Evolutionary conservation across 1,284 basidiomycete species (phyloP).

Genomic region (Microbotryomycetes sp.): DNA sequence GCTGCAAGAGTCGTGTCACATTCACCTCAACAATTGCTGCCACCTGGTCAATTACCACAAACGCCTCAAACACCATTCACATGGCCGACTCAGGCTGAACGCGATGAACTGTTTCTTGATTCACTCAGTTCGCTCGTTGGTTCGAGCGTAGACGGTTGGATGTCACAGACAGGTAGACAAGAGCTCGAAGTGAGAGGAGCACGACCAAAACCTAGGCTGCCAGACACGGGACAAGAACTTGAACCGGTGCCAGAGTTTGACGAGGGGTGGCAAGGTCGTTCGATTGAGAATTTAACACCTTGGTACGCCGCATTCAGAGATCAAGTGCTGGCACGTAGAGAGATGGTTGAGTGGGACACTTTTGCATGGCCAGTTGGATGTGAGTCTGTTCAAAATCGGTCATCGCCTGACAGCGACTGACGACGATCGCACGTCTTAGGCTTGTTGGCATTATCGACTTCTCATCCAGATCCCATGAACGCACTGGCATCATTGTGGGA

Average conservation of each 20-base stretch:
- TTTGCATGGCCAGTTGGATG: constrained; percentile 24
- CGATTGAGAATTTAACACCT: constrained; percentile 12
- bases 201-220: neutral
- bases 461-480: constrained; percentile 38
- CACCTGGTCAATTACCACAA: neutral
- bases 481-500: constrained; percentile 38
- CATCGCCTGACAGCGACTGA: neutral
- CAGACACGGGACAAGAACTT: neutral
- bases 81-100: constrained; percentile 9
- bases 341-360: constrained; percentile 24
- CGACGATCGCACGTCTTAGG: constrained; percentile 7
- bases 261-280: constrained; percentile 15
- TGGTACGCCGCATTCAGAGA: constrained; percentile 20
- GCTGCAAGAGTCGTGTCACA: neutral
- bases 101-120: constrained; percentile 33
- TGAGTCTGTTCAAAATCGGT: neutral
- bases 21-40: neutral
- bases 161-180: neutral
- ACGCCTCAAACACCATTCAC: neutral
- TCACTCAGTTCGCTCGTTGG: constrained; percentile 8
- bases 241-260: neutral
- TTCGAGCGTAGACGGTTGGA: neutral
- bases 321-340: constrained; percentile 12
- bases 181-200: constrained; percentile 1
- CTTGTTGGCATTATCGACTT: constrained; percentile 37